Evolutionary conservation across 1,139 yeast species (phyloP).

Genomic region (Debaryomyces fabryi): DNA sequence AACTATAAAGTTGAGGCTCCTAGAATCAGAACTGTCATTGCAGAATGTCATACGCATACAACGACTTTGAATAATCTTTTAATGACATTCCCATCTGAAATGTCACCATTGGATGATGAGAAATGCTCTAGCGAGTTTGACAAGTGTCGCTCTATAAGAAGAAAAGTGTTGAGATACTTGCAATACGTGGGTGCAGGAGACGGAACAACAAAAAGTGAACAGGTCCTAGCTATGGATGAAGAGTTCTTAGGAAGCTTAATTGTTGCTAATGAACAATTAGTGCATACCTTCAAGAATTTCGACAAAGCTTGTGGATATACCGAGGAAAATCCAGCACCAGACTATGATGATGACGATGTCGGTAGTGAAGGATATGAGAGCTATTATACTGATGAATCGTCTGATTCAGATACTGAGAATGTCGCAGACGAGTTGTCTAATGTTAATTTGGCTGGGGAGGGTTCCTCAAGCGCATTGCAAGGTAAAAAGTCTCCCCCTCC

Average conservation of each 20-base stretch:
- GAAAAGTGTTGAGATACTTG: constrained; percentile 76
- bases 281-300: constrained; percentile 67
- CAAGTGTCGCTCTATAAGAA: constrained; percentile 73
- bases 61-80: constrained; percentile 72
- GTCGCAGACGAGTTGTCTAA: constrained; percentile 21
- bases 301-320: constrained; percentile 52
- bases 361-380: constrained; percentile 37
- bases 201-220: constrained; percentile 30
- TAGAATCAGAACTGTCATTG: constrained; percentile 65
- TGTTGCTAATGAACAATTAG: constrained; percentile 87
- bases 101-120: constrained; percentile 63
- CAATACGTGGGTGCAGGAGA: constrained; percentile 72
- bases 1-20: constrained; percentile 75
- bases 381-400: constrained; percentile 47
- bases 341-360: constrained; percentile 33
- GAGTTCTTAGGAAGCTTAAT: constrained; percentile 84
- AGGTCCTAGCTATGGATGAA: constrained; percentile 52
- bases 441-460: constrained; percentile 14
- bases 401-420: constrained; percentile 22
- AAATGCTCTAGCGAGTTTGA: constrained; percentile 65
- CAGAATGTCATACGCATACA: constrained; percentile 76
- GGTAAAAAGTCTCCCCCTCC: constrained; percentile 32
- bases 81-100: constrained; percentile 53
- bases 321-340: constrained; percentile 40
- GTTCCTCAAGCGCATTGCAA: not conserved